Conservation (phyloP, 345 rosid genomes). For the Lumnitzera littorea region DNA sequence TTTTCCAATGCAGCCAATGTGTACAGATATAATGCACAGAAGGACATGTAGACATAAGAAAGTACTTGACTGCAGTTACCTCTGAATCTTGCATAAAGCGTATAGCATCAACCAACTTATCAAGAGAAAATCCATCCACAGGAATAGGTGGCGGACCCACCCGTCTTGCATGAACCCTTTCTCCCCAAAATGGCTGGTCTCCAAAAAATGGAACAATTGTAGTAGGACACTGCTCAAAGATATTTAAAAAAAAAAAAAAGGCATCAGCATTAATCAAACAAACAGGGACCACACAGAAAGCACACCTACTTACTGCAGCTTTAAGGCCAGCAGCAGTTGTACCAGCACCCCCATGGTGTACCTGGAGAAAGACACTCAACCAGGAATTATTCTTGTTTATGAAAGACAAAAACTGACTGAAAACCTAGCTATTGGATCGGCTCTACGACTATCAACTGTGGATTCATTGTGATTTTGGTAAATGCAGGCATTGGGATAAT, state of each 20-base stretch:
- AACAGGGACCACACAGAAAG: conserved; percentile 1
- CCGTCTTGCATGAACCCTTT: conserved; percentile 43
- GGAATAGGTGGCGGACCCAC: conserved; percentile 52
- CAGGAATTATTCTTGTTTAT: no score
- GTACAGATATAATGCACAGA: neutral
- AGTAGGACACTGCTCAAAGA: conserved; percentile 40
- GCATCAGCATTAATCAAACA: neutral
- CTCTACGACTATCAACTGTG: no score
- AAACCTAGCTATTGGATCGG: no score
- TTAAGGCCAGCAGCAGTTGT: conserved; percentile 62
- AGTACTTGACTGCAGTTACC: conserved; percentile 13
- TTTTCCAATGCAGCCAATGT: neutral
- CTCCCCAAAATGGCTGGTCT: conserved; percentile 64
- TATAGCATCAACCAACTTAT: conserved; percentile 47
- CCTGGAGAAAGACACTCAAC: conserved; percentile 14
- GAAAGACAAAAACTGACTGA: no score
- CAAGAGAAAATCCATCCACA: conserved; percentile 38
- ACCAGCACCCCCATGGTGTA: conserved; percentile 59
- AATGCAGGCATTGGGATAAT: no score
- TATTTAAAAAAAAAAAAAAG: neutral
- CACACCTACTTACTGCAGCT: conserved; percentile 36
- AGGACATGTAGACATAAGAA: neutral
- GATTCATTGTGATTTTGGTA: no score
- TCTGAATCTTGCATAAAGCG: conserved; percentile 37
- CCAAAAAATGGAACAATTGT: conserved; percentile 55